Percentiles rank a stretch among this genome's conserved stretches.
These are phyloP conservation scores for Penicillium coffeae DNA, from an alignment of 495 filamentous ascomycete species.

Conservation along the genomic window DNA sequence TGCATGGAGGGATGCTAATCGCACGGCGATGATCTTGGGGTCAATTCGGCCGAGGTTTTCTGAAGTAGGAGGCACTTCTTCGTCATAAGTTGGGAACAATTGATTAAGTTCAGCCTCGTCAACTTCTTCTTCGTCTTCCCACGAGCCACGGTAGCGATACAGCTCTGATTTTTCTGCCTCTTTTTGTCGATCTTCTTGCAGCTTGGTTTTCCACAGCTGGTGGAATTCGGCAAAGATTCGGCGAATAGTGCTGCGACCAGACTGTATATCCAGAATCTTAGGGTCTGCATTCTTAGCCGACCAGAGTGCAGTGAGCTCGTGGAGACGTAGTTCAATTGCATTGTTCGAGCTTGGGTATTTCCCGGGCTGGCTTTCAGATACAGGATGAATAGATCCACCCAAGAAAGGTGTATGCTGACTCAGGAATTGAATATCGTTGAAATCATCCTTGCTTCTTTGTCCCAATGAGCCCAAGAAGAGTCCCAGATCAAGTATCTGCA, in stretches of 20 bases:
- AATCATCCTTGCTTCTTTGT: conserved; percentile 15
- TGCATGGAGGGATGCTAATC: conserved; percentile 51
- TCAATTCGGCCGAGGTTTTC: conserved; percentile 27
- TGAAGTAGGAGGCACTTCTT: conserved; percentile 30
- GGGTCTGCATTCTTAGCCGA: conserved; percentile 34
- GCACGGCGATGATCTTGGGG: conserved; percentile 44
- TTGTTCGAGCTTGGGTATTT: conserved; percentile 25
- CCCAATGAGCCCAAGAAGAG: conserved; percentile 60
- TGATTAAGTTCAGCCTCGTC: conserved; percentile 71
- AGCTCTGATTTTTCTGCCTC: conserved; percentile 66
- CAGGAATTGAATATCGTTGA: conserved; percentile 34
- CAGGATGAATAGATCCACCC: conserved; percentile 40
- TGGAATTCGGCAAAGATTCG: conserved; percentile 67
- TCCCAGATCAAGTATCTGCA: conserved; percentile 75
- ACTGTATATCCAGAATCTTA: conserved; percentile 24
- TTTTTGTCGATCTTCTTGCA: conserved; percentile 68
- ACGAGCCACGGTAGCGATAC: conserved; percentile 74
- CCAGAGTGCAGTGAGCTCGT: conserved; percentile 39
- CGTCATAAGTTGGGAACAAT: conserved; percentile 77
- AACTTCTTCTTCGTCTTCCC: conserved; percentile 69
- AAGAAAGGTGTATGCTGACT: conserved; percentile 61
- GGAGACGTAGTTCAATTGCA: conserved; percentile 42
- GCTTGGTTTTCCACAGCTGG: conserved; percentile 68
- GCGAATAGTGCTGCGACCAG: conserved; percentile 29
- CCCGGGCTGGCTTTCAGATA: background rate